These are phyloP conservation scores for Paracoccidioides lutzii DNA, from an alignment of 2,329 filamentous ascomycete genomes.

Conservation along the genomic window DNA sequence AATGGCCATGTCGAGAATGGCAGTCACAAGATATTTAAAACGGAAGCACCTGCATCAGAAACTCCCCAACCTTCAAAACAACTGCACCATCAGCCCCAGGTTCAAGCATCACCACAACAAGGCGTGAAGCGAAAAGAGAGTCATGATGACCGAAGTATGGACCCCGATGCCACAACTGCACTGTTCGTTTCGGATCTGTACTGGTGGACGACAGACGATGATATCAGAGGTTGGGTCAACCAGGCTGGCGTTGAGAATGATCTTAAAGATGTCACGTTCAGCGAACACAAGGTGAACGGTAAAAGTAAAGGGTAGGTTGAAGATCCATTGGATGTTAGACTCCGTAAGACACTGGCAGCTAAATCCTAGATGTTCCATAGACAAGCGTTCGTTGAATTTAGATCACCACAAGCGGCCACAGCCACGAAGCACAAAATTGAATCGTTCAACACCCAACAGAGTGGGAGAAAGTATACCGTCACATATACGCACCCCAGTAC, in stretches of 20 bases:
- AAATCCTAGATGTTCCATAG: constrained; percentile 21
- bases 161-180: constrained; percentile 53
- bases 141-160: constrained; percentile 41
- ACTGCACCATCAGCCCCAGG: constrained; percentile 23
- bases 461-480: constrained; percentile 54
- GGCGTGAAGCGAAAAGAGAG: constrained; percentile 51
- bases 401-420: constrained; percentile 69
- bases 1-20: constrained; percentile 17
- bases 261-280: constrained; percentile 86
- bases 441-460: constrained; percentile 42
- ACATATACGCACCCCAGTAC: constrained; percentile 62
- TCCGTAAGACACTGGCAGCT: not conserved
- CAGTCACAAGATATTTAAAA: constrained; percentile 12
- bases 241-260: constrained; percentile 71
- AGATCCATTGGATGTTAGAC: not conserved
- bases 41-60: constrained; percentile 13
- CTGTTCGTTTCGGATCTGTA: constrained; percentile 79
- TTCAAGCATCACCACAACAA: constrained; percentile 38
- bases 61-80: constrained; percentile 14
- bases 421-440: constrained; percentile 76
- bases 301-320: constrained; percentile 83
- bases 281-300: constrained; percentile 96
- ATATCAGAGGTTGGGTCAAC: constrained; percentile 75
- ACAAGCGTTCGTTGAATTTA: constrained; percentile 75
- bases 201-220: constrained; percentile 97